Percentiles rank a stretch among this genome's conserved stretches.
Evolutionary conservation across 768 basidiomycete genomes (phyloP).

Genomic region (Daedaleopsis nitida): DNA sequence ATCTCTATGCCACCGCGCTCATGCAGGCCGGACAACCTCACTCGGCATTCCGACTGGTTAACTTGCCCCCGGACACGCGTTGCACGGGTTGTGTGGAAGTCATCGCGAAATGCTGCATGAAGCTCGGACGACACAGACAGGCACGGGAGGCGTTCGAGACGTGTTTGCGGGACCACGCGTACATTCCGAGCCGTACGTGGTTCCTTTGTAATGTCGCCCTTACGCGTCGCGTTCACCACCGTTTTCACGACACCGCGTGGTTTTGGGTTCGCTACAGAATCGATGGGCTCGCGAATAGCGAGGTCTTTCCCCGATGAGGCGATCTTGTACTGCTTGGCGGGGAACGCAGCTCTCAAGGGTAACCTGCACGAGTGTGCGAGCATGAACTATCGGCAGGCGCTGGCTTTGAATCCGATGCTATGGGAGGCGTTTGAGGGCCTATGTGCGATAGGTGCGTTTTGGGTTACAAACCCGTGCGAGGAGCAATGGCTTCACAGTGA

Average conservation of each 20-base stretch:
- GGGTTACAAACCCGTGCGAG: neutral
- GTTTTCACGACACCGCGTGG: constrained; percentile 13
- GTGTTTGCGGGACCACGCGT: constrained; percentile 53
- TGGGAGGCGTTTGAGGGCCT: constrained; percentile 95
- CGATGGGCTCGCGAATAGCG: constrained; percentile 54
- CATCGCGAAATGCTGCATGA: constrained; percentile 73
- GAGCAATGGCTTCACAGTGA: constrained; percentile 8
- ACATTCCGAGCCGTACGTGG: constrained; percentile 60
- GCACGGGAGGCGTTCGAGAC: constrained; percentile 73
- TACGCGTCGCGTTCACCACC: constrained; percentile 8
- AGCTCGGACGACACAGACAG: constrained; percentile 73
- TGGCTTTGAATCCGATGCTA: constrained; percentile 73
- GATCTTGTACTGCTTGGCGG: constrained; percentile 74
- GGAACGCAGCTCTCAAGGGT: constrained; percentile 74
- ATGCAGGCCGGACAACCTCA: constrained; percentile 70
- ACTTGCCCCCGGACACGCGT: constrained; percentile 55
- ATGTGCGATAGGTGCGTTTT: constrained; percentile 67
- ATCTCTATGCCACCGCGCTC: constrained; percentile 81
- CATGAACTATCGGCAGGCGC: constrained; percentile 67
- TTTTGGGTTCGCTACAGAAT: constrained; percentile 42
- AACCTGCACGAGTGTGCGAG: constrained; percentile 78
- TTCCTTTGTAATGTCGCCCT: constrained; percentile 3
- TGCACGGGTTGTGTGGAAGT: constrained; percentile 81
- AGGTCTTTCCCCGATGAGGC: constrained; percentile 72
- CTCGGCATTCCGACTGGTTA: constrained; percentile 74